phyloP scores from a whole-genome alignment of 495 filamentous ascomycete genomes.

The Lindgomyces ingoldianus region DNA sequence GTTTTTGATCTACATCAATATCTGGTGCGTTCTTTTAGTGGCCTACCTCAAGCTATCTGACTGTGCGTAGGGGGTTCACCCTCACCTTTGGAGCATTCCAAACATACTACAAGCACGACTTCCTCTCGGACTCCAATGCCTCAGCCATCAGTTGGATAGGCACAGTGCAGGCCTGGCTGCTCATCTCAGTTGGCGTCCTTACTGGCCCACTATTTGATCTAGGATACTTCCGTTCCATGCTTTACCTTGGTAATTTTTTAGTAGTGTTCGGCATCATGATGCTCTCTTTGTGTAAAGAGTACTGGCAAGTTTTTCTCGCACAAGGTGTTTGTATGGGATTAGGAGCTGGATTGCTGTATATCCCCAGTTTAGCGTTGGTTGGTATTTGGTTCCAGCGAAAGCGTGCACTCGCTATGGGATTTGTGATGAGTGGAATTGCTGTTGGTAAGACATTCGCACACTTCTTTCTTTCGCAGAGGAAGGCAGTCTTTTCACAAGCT shows the following conservation, averaged over 20 bases:
- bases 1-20: conserved; percentile 37
- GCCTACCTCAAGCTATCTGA: background rate
- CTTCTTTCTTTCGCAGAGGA: background rate
- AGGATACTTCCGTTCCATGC: conserved; percentile 42
- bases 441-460: conserved; percentile 23
- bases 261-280: conserved; percentile 39
- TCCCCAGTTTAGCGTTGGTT: conserved; percentile 33
- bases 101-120: conserved; percentile 38
- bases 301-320: conserved; percentile 38
- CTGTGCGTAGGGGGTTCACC: conserved; percentile 26
- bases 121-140: conserved; percentile 29
- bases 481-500: background rate
- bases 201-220: conserved; percentile 40
- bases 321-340: conserved; percentile 36
- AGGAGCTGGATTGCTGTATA: conserved; percentile 32
- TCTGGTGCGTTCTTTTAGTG: conserved; percentile 11
- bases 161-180: conserved; percentile 41
- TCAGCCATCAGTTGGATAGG: conserved; percentile 45
- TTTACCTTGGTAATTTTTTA: conserved; percentile 34
- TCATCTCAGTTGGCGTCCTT: conserved; percentile 40
- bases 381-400: conserved; percentile 30
- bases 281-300: conserved; percentile 31
- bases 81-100: conserved; percentile 42
- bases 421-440: conserved; percentile 35
- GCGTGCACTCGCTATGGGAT: conserved; percentile 32